Evolutionary conservation across 208 protist species (phyloP), one percentile per base, ranked within the genome.

Genomic region (Crithidia mellificae): DNA sequence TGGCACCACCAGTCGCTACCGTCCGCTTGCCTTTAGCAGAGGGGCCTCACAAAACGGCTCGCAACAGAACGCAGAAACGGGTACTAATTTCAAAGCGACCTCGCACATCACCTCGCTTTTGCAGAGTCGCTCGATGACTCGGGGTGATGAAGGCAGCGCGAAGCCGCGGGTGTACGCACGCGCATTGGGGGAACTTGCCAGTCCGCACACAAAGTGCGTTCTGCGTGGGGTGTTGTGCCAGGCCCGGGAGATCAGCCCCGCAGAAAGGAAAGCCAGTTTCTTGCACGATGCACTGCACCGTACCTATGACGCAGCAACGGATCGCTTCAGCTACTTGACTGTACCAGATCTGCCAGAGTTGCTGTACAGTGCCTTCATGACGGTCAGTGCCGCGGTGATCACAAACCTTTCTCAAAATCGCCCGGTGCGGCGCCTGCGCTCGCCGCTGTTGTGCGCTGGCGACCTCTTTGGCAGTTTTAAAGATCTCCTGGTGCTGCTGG

Each of bases 381-480:
- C 44, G 7, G 53, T 74, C 8, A 44, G 36, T 5, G 39, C 29
- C n/a, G 54, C 46, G 39, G 22, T 68, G 15, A 20, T 41, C n/a
- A 34, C 24, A 7, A 38, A 25, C 14, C 53, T 81, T 44, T 11
- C 34, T 27, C 15, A n/a, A 6, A 44, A 56, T 11, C 63, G 66
- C 19, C 49, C 80, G 14, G 82, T 87, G 24, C 57, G 88, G 5
- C 74, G 69, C 38, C 58, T 85, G 30, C 8, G 25, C 14, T 86
- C 83, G 0, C 85, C 85, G 6, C 44, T 91, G 50, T 49, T 90
- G n/a, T 90, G 80, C 63, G 87, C 76, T 49, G 86, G 90, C 12
- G 87, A 95, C 41, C 62, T 95, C 30, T 70, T 84, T 20, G 90
- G 90, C 61, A 90, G 80, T 65, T 92, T 88, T 68, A 63, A 72